Base-by-base conservation (phyloP, 345 rosid species). In the Brassica nigra region DNA sequence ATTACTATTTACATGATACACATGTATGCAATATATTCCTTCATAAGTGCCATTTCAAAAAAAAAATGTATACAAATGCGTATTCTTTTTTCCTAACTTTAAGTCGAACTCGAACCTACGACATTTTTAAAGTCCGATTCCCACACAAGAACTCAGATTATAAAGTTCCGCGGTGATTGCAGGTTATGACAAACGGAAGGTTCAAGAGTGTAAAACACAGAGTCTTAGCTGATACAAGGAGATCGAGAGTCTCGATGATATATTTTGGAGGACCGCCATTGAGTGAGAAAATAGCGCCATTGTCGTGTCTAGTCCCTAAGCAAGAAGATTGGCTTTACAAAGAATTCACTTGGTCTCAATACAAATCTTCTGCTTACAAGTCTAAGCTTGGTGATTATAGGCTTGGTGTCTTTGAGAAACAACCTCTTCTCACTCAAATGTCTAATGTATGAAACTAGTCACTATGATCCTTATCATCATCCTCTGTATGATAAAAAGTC, bases 171-270 rank as follows among this genome's bases (percentile, higher is more conserved):
- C 5, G 29, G 75, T 81, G 47, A 23, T 64, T 80, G 75, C 87
- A 95, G 99, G 99, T 92, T 8, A 78, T 95, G 92, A 91, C 97
- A 2, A 95, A 95, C 62, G 95, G 99, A 70, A 87, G 92, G 83
- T 86, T 95, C 68, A 89, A 62, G 68, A 95, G 99, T 76, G 97
- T 95, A 80, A 92, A 84, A 82, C 99, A 95, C 20, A 88, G 99
- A 27, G 99, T 95, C 4, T 36, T 95, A 81, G 82, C 93, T 14
- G 95, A 83, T 44, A 84, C 85, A 30, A 80, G 16, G 36, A 87
- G 82, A 75, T 82, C 97, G 9, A 92, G 99, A 16, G 29, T 95
- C 11, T 95, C 99, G 1, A 95, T 95, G 97, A 88, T 95, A 57
- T 95, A 85, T 37, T 95, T 95, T 44, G 97, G 97, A 9, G 97